Percentiles rank a stretch among this genome's conserved stretches.
phyloP scores from a whole-genome alignment of 768 basidiomycete species.

The Amanita pseudoporphyria region DNA sequence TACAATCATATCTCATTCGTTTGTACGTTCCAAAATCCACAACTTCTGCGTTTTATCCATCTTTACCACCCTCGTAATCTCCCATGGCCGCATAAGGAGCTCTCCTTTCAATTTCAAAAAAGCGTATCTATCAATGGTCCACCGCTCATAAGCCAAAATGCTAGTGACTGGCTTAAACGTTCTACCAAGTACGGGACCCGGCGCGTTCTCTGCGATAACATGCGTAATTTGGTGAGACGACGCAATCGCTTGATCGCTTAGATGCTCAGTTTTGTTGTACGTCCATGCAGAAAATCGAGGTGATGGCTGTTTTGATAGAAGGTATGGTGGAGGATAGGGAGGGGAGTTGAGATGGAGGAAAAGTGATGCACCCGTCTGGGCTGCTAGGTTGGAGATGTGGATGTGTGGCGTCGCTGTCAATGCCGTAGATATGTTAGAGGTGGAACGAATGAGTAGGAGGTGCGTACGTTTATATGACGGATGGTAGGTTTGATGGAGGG shows the following conservation, averaged over 20 bases:
- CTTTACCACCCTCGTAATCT: constrained; percentile 2
- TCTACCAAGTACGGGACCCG: constrained; percentile 14
- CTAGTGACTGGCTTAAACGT: constrained; percentile 35
- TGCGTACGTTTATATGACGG: neutral
- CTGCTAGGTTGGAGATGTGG: constrained; percentile 77
- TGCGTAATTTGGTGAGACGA: constrained; percentile 42
- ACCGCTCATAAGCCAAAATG: constrained; percentile 34
- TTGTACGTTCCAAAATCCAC: constrained; percentile 13
- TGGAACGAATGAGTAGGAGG: neutral
- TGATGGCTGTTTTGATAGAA: constrained; percentile 9
- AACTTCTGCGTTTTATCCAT: constrained; percentile 9
- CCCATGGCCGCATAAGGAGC: neutral
- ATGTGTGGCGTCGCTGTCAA: constrained; percentile 32
- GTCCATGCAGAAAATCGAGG: constrained; percentile 31
- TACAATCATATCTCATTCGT: neutral
- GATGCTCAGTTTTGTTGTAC: constrained; percentile 78
- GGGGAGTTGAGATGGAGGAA: constrained; percentile 66
- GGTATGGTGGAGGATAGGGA: constrained; percentile 28
- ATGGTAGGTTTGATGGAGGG: constrained; percentile 46
- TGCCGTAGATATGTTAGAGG: neutral
- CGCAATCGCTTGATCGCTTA: constrained; percentile 33
- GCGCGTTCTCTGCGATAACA: constrained; percentile 44
- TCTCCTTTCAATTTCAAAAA: neutral
- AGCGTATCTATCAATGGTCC: neutral
- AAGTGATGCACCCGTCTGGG: constrained; percentile 85